Evolutionary conservation across 164 flowering plant species (phyloP).

Genomic region (Pachysandra terminalis): DNA sequence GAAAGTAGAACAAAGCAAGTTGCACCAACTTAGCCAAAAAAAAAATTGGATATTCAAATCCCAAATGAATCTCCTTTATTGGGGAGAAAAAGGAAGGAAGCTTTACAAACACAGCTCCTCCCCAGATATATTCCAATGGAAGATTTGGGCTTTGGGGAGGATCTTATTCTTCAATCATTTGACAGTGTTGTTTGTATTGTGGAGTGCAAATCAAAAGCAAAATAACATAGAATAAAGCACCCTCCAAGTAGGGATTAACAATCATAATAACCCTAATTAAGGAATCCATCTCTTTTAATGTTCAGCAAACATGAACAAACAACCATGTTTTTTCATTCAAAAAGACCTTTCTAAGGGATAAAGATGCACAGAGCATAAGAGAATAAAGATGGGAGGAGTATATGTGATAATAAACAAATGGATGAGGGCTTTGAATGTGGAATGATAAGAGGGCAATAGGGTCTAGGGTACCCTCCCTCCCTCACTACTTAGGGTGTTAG

Average conservation of each 20-base stretch:
- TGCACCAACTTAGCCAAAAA: slow-evolving; percentile 10
- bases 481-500: too few relatives aligned
- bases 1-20: slow-evolving; percentile 9
- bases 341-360: slow-evolving; percentile 9
- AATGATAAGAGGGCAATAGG: too few relatives aligned
- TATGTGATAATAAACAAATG: slow-evolving; percentile 2
- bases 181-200: background rate
- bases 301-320: background rate
- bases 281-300: slow-evolving; percentile 11
- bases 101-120: slow-evolving; percentile 5
- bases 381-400: slow-evolving; percentile 8
- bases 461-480: too few relatives aligned
- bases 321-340: slow-evolving; percentile 1
- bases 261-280: background rate
- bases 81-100: slow-evolving; percentile 10
- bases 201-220: slow-evolving; percentile 2
- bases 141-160: slow-evolving; percentile 19
- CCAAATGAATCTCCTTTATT: slow-evolving; percentile 15
- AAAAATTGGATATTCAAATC: slow-evolving; percentile 19
- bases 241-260: too few relatives aligned
- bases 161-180: slow-evolving; percentile 24
- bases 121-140: slow-evolving; percentile 16
- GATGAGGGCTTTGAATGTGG: background rate
- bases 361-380: slow-evolving; percentile 12
- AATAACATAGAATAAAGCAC: background rate